phyloP scores from a whole-genome alignment of 2,329 filamentous ascomycete genomes.

The Fusarium sambucinum region DNA sequence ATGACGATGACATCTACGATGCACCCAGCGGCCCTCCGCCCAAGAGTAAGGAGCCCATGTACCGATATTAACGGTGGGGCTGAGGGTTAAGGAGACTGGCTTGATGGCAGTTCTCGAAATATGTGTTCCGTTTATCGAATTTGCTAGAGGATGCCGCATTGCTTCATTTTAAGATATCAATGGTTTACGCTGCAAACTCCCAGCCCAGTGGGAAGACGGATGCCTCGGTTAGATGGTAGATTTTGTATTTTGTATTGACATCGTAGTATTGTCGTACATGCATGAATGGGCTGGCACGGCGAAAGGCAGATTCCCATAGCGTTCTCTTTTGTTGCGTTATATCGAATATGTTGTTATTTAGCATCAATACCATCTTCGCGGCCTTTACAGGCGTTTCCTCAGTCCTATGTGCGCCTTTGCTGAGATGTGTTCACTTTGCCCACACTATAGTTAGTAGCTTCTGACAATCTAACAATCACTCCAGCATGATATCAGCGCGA shows the following conservation, averaged over 20 bases:
- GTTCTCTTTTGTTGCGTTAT: constrained; percentile 39
- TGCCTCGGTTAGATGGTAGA: constrained; percentile 18
- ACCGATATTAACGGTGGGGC: constrained; percentile 49
- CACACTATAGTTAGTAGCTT: not conserved
- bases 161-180: constrained; percentile 10
- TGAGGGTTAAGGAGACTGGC: not conserved
- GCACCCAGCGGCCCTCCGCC: constrained; percentile 46
- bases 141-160: not conserved
- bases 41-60: constrained; percentile 55
- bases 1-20: constrained; percentile 58
- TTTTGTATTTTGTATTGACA: constrained; percentile 27
- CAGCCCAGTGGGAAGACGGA: constrained; percentile 3
- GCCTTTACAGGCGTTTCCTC: not conserved
- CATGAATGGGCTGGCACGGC: constrained; percentile 42
- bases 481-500: not conserved
- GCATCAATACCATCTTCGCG: constrained; percentile 13
- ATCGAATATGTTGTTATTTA: constrained; percentile 25
- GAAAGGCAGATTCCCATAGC: constrained; percentile 45
- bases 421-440: not conserved
- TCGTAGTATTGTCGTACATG: constrained; percentile 34
- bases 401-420: not conserved
- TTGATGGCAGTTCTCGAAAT: not conserved
- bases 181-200: not conserved
- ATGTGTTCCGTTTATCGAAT: not conserved
- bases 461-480: not conserved